phyloP scores from a whole-genome alignment of 345 rosid genomes.

The Schrenkiella parvula region DNA sequence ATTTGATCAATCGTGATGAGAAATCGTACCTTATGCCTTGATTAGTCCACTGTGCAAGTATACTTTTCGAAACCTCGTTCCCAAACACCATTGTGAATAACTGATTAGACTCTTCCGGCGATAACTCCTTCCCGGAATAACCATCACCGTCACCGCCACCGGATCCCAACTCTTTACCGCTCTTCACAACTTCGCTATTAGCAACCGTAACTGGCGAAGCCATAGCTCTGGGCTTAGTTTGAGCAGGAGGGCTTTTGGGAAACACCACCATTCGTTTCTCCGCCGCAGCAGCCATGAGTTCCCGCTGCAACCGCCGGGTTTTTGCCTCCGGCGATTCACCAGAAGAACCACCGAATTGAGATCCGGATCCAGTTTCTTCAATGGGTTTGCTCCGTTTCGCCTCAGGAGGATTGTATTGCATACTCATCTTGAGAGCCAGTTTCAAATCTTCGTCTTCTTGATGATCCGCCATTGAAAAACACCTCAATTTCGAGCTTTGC shows the following conservation, averaged over 20 bases:
- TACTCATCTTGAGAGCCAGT: conserved; percentile 89
- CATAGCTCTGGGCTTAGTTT: conserved; percentile 26
- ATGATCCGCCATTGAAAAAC: conserved; percentile 73
- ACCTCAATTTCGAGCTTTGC: neutral
- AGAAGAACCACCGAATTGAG: conserved; percentile 11
- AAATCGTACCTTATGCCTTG: conserved; percentile 83
- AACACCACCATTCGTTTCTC: conserved; percentile 71
- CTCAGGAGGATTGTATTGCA: conserved; percentile 89
- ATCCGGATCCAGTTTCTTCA: conserved; percentile 43
- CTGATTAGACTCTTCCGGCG: conserved; percentile 52
- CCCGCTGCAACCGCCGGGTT: conserved; percentile 65
- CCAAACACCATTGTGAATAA: conserved; percentile 82
- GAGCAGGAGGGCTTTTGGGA: conserved; percentile 29
- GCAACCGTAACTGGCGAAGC: conserved; percentile 18
- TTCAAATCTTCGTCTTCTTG: conserved; percentile 82
- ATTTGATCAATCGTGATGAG: neutral
- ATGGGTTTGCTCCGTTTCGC: conserved; percentile 91
- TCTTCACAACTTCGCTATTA: conserved; percentile 9
- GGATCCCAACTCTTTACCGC: conserved; percentile 31
- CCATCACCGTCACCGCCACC: conserved; percentile 3
- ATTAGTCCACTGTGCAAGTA: conserved; percentile 92
- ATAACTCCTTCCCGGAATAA: conserved; percentile 29
- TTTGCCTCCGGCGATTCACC: conserved; percentile 55
- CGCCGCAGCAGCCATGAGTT: conserved; percentile 97
- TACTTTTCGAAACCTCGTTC: conserved; percentile 54